Conservation (phyloP, 2,329 filamentous ascomycete species). For the Penicillium sp. region DNA sequence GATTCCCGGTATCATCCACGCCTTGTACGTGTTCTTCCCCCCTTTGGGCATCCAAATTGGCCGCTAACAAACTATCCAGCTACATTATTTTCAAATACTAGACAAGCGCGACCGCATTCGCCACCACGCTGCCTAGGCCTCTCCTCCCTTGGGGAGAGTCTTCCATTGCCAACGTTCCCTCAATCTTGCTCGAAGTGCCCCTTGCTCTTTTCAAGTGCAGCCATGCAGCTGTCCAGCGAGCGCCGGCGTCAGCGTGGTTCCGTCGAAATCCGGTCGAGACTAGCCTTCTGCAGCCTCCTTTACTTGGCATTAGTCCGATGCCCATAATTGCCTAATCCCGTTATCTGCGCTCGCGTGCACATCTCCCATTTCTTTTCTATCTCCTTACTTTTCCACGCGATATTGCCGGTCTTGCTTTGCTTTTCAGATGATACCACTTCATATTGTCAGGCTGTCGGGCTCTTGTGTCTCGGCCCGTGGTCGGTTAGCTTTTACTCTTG, state of each 20-base stretch:
- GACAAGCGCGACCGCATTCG: slow-evolving; percentile 15
- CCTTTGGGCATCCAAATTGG: background rate
- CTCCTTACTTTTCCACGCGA: background rate
- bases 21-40: slow-evolving; percentile 57
- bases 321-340: slow-evolving; percentile 22
- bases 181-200: background rate
- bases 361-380: slow-evolving; percentile 4
- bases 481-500: slow-evolving; percentile 30
- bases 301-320: slow-evolving; percentile 22
- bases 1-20: slow-evolving; percentile 85
- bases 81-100: slow-evolving; percentile 91
- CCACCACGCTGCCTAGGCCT: background rate
- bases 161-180: background rate
- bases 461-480: slow-evolving; percentile 20
- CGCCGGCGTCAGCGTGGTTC: slow-evolving; percentile 24
- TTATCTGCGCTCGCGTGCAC: slow-evolving; percentile 4
- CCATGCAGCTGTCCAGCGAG: slow-evolving; percentile 3
- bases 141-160: no score
- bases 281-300: slow-evolving; percentile 25
- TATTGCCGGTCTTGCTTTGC: slow-evolving; percentile 22
- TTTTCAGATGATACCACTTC: slow-evolving; percentile 40
- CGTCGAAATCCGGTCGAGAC: slow-evolving; percentile 27
- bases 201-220: background rate
- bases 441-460: slow-evolving; percentile 30
- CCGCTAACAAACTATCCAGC: slow-evolving; percentile 37